Evolutionary conservation across 768 basidiomycete genomes (phyloP).

Genomic region (Termitomyces sp.): DNA sequence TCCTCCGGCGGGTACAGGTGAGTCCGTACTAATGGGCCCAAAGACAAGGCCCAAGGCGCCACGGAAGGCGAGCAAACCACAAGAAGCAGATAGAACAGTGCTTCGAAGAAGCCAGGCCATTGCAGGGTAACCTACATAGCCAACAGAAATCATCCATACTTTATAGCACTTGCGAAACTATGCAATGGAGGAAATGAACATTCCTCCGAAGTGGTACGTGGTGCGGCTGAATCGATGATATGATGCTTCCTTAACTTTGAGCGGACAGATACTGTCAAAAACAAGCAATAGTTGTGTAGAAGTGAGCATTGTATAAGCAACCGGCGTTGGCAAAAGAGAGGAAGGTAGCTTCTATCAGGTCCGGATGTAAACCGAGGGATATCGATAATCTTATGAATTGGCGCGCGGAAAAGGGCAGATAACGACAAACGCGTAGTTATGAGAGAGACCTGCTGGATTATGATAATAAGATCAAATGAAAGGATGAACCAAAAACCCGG

Average conservation of each 20-base stretch:
- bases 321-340: not conserved
- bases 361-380: not conserved
- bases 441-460: not conserved
- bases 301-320: not conserved
- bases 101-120: constrained; percentile 13
- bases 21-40: constrained; percentile 23
- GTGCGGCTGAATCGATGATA: not conserved
- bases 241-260: not conserved
- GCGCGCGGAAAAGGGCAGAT: not conserved
- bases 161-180: constrained; percentile 13
- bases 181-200: not conserved
- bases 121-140: not conserved
- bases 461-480: not conserved
- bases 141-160: not conserved
- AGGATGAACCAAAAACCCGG: not conserved
- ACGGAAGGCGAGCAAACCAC: constrained; percentile 3
- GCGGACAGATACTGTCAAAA: not conserved
- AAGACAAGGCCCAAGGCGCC: constrained; percentile 14
- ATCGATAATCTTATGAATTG: not conserved
- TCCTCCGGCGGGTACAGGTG: constrained; percentile 23
- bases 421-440: not conserved
- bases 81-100: constrained; percentile 4
- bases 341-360: not conserved
- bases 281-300: not conserved
- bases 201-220: constrained; percentile 1